Evolutionary conservation across 2,329 filamentous ascomycete species (phyloP), one percentile per base, ranked within the genome.

Genomic region (Metarhizium brunneum): DNA sequence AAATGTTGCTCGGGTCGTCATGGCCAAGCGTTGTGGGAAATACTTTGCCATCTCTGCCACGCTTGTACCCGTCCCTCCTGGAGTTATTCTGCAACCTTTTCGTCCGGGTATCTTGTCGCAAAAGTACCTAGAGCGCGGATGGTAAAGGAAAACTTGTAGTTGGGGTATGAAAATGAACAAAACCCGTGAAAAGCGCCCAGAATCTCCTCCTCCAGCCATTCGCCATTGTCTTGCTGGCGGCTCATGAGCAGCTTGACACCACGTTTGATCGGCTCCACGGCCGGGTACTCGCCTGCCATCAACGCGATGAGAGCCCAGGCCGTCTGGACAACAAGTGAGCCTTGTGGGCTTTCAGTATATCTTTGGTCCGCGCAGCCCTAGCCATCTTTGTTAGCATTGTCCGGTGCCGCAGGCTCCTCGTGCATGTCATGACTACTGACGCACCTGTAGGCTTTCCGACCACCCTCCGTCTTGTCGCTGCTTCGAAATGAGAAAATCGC

Each of bases 141-240:
- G 2, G 92, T 85, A 71, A 96, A 97, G 57, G 87, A 88, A 69
- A 96, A 94, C 76, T 97, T 97, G 78, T 99, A 99, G 76, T 97
- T 97, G 50, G 92, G 92, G 68, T 97, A 99, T 0, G 90, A 94
- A 61, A 97, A 97, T 90, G 96, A 96, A 77, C 92, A 96, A 65
- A 86, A 94, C 77, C 96, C 95, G 73, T 99, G 97, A 73, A 99
- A 99, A 8, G 97, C 92, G 1, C 92, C 92, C 70, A 97, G 94
- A 64, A 97, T 96, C 0, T 87, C 86, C 71, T 97, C 92, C 68
- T 96, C 91, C 62, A 88, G 68, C 92, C 92, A 99, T 73, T 96
- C 92, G 35, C 92, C 92, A 66, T 96, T 96, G 3, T 76, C 67
- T 70, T 90, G 85, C 74, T 97, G 94, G 49, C 92, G 81, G 35